phyloP scores from a whole-genome alignment of 495 filamentous ascomycete genomes.

The Penicillium pulvis region DNA sequence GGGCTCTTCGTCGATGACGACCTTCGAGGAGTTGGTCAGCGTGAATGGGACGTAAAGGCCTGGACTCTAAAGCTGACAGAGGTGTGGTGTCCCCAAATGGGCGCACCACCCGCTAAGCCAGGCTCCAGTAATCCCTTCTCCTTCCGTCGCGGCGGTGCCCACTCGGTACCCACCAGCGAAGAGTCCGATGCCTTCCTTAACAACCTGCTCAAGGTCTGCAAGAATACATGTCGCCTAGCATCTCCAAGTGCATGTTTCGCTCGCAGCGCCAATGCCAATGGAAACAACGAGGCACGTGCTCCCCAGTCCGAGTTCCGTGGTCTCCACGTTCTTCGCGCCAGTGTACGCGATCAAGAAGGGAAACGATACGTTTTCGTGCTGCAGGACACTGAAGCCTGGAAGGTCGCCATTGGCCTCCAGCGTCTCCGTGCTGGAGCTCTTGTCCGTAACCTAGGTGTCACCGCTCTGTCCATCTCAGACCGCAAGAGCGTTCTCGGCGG shows the following conservation, averaged over 20 bases:
- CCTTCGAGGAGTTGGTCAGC: conserved; percentile 77
- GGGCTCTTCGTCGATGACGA: conserved; percentile 98
- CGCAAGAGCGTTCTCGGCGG: conserved; percentile 59
- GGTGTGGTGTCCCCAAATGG: conserved; percentile 73
- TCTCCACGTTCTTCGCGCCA: conserved; percentile 80
- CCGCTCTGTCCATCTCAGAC: conserved; percentile 60
- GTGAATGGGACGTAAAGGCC: conserved; percentile 98
- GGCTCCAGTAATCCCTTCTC: conserved; percentile 36
- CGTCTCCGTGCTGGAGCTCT: conserved; percentile 71
- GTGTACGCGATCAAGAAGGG: conserved; percentile 79
- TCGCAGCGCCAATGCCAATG: conserved; percentile 23
- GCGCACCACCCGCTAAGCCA: conserved; percentile 23
- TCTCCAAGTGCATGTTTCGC: conserved; percentile 38
- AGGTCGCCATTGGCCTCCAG: conserved; percentile 80
- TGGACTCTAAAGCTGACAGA: conserved; percentile 94
- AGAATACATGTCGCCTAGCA: conserved; percentile 57
- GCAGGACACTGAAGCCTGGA: conserved; percentile 86
- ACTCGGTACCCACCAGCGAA: conserved; percentile 56
- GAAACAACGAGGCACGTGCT: conserved; percentile 15
- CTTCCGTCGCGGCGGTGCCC: conserved; percentile 37
- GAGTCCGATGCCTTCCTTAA: conserved; percentile 64
- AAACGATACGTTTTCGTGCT: conserved; percentile 83
- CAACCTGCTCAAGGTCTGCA: conserved; percentile 61
- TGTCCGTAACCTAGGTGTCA: conserved; percentile 66
- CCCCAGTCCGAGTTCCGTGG: conserved; percentile 54